These are phyloP conservation scores for Podaxis sp. DNA, from an alignment of 768 basidiomycete genomes.

Conservation along the genomic window DNA sequence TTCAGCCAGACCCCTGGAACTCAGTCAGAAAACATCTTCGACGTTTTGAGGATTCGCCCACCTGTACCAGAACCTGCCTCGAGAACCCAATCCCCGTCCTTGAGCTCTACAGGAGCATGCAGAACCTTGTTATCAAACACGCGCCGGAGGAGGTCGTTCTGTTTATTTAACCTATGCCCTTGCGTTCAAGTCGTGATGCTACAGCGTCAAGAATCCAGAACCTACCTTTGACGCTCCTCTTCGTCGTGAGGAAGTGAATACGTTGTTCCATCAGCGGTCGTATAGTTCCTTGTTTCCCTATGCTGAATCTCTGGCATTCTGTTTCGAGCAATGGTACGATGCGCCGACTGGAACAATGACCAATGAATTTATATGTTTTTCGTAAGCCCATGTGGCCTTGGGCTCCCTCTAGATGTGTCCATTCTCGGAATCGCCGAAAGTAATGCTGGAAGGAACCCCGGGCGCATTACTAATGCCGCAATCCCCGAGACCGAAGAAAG, in stretches of 20 bases:
- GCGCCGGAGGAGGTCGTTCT: neutral
- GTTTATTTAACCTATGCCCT: neutral
- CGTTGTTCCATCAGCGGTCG: neutral
- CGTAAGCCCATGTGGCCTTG: neutral
- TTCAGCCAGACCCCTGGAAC: neutral
- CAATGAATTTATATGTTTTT: neutral
- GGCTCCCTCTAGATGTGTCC: neutral
- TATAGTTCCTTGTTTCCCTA: neutral
- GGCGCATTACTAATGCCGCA: neutral
- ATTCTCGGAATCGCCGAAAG: neutral
- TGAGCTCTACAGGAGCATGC: conserved; percentile 4
- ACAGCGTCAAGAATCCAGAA: neutral
- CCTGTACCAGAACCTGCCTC: conserved; percentile 9
- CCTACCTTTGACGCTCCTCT: conserved; percentile 7
- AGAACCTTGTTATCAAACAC: neutral
- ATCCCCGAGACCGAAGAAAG: conserved; percentile 6
- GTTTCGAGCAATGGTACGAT: neutral
- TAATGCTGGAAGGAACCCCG: neutral
- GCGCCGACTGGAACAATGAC: neutral
- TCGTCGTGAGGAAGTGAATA: conserved; percentile 11
- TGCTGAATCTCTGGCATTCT: conserved; percentile 5
- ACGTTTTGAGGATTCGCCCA: neutral
- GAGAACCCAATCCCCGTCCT: conserved; percentile 3
- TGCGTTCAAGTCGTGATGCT: neutral
- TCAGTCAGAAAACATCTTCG: neutral